These are phyloP conservation scores for Phytophthora capsici DNA, from an alignment of 352 stramenopile species.

Conservation along the genomic window DNA sequence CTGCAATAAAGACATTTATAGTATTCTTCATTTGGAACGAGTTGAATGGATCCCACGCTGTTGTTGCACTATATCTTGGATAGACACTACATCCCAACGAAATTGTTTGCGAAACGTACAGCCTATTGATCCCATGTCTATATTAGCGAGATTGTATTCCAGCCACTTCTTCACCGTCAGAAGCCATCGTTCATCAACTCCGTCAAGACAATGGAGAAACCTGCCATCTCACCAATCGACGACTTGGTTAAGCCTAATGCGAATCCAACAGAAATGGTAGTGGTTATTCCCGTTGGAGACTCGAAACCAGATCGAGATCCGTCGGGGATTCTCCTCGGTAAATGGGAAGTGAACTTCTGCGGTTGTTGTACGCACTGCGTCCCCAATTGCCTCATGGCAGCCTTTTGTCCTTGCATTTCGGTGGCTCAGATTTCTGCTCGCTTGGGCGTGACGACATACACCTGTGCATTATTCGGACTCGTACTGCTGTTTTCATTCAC, in stretches of 20 bases:
- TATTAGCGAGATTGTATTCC: no score
- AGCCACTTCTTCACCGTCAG: no score
- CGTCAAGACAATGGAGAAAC: no score
- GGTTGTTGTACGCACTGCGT: constrained; percentile 48
- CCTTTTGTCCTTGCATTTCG: constrained; percentile 53
- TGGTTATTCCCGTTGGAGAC: constrained; percentile 2
- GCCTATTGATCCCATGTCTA: no score
- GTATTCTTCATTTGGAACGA: no score
- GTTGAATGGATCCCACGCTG: no score
- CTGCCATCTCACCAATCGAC: background rate
- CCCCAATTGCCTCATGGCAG: constrained; percentile 52
- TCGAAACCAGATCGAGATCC: constrained; percentile 4
- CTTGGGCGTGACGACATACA: constrained; percentile 39
- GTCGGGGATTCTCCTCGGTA: constrained; percentile 16
- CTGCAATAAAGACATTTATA: no score
- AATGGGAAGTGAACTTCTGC: constrained; percentile 46
- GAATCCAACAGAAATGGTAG: background rate
- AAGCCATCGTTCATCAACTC: no score
- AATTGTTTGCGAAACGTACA: no score
- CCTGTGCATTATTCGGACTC: constrained; percentile 18
- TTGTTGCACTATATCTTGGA: no score
- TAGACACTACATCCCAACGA: no score
- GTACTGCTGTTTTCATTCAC: constrained; percentile 12
- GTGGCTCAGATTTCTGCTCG: constrained; percentile 52
- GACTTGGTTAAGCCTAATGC: constrained; percentile 1